Conservation (phyloP, 306 rosid species). For the Echinosophora koreensis region DNA sequence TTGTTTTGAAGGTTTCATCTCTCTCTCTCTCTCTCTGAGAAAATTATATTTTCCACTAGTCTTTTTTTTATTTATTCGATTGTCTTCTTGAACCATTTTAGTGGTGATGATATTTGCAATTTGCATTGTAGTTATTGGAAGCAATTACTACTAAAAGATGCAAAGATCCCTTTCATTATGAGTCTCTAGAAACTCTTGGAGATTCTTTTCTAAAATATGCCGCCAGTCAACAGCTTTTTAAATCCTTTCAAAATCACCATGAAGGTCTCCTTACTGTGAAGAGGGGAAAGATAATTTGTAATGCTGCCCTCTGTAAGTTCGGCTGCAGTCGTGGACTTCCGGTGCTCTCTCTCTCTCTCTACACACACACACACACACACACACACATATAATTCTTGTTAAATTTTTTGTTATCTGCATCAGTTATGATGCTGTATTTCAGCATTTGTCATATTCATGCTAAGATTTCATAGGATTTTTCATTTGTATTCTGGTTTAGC, state of each 20-base stretch:
- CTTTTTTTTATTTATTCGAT: background rate
- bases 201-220: slow-evolving; percentile 95
- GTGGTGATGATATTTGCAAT: slow-evolving; percentile 21
- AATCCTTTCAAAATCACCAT: slow-evolving; percentile 57
- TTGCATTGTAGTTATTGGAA: slow-evolving; percentile 77
- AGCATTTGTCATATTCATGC: slow-evolving; percentile 6
- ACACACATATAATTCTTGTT: background rate
- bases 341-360: slow-evolving; percentile 56
- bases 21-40: background rate
- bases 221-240: slow-evolving; percentile 72
- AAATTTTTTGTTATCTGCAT: slow-evolving; percentile 12
- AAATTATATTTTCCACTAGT: background rate
- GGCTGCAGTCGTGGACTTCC: slow-evolving; percentile 71
- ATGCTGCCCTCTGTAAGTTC: slow-evolving; percentile 70
- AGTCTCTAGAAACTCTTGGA: slow-evolving; percentile 92
- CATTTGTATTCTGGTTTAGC: background rate
- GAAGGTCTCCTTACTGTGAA: slow-evolving; percentile 83
- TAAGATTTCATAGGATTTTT: slow-evolving; percentile 13
- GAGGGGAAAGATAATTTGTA: slow-evolving; percentile 71
- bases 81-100: slow-evolving; percentile 15
- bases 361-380: too few species aligned
- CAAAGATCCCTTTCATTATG: slow-evolving; percentile 77
- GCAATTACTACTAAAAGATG: slow-evolving; percentile 80
- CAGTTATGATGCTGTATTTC: slow-evolving; percentile 9
- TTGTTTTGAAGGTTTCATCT: background rate